Base-by-base conservation (phyloP, 2,329 filamentous ascomycete genomes). In the Neoarthrinium moseri region DNA sequence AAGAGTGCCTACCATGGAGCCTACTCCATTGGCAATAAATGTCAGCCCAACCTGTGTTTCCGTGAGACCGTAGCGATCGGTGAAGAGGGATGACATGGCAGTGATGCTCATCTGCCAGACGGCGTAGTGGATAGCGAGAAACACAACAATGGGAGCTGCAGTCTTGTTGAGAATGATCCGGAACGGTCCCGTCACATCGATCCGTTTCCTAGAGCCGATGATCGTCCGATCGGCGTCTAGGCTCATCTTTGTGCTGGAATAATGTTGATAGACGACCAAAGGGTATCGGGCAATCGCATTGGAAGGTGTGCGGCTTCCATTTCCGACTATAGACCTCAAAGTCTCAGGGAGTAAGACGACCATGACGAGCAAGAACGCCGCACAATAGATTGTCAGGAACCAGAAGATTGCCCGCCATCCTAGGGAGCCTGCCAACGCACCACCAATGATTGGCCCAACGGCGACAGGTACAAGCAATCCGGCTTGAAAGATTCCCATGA, bases 51-150 rank as follows among this genome's bases (percentile, higher is more conserved):
- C 44, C 8, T 47, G 38, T 10, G 47, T 43, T 4, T 47, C 43
- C 18, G 43, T 39, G 15, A 55, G 47, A 13, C 47, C 47, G 24
- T 46, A 55, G 10, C 52, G 55, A 1, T 54, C 48, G 26, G 71
- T 54, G 52, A 80, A 76, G 0, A 80, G 63, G 0, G 68, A 68
- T 0, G 77, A 75, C 67, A 77, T 74, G 27, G 70, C 71, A 0
- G 77, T 77, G 46, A 78, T 77, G 52, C 68, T 73, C 73, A 79
- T 78, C 46, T 78, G 74, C 73, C 74, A 80, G 6, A 76, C 70
- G 1, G 74, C 67, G 46, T 79, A 80, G 57, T 77, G 73, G 3
- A 78, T 54, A 0, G 71, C 71, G 4, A 77, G 64, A 42, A 74
- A 79, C 13, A 71, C 4, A 23, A 78, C 70, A 5, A 75, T 68